Base-by-base conservation (phyloP, 305 asterid species). In the Fraxinus velutina region DNA sequence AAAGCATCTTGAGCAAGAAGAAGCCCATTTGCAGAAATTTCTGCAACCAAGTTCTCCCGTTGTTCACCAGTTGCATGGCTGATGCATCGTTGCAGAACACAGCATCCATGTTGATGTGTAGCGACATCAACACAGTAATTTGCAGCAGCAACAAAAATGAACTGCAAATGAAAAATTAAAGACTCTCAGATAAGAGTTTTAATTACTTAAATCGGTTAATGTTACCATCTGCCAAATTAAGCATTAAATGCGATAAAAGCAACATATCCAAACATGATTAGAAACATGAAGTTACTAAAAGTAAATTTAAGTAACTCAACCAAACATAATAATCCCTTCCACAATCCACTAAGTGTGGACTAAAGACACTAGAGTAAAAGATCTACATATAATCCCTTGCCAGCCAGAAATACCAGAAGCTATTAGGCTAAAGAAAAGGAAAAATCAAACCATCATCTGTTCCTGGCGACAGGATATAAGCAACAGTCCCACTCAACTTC, bases 71-170 rank as follows among this genome's bases (percentile, higher is more conserved):
- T 85, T 55, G 96, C 88, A 78, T 86, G 92, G 77, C 88, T 86
- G 84, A 95, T 92, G 89, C 98, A 95, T 47, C 93, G 90, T 90
- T 95, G 99, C 82, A 93, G 89, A 83, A 95, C 98, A 75, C 98
- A 93, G 82, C 99, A 95, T 34, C 99, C 99, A 39, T 93, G 97
- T 83, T 92, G 98, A 87, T 93, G 95, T 71, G 94, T 91, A 24
- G 99, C 98, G 73, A 95, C 91, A 57, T 95, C 97, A 6, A 92
- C 89, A 72, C 96, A 93, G 87, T 93, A 90, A 86, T 89, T 92
- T 42, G 98, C 92, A 47, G 99, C 97, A 79, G 97, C 97, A 75
- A 87, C 86, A 87, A 91, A 92, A 80, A 95, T 93, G 88, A 93
- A 95, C 98, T 95, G 91, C 90, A 73, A 89, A 83, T 37, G 17